Conservation (phyloP, 305 asterid species). For the Fraxinus platypoda region DNA sequence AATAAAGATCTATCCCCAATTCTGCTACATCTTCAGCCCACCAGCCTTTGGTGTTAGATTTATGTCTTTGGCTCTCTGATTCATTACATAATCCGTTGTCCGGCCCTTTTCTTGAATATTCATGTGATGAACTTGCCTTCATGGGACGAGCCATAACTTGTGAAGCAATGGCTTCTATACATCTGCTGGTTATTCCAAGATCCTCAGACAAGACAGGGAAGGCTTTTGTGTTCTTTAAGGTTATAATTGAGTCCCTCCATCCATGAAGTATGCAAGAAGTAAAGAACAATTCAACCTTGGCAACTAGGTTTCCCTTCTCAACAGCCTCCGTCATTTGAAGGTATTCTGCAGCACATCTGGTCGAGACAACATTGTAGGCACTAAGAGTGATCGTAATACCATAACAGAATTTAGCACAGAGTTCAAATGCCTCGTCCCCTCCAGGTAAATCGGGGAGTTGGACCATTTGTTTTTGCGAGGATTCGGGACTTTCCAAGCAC, state of each 20-base stretch:
- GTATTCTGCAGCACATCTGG: constrained; percentile 51
- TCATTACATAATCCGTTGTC: constrained; percentile 9
- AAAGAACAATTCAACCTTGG: constrained; percentile 51
- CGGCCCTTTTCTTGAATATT: constrained; percentile 17
- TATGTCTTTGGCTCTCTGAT: constrained; percentile 9
- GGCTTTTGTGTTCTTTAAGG: constrained; percentile 43
- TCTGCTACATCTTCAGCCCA: constrained; percentile 30
- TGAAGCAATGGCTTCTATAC: constrained; percentile 50
- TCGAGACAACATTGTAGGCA: constrained; percentile 49
- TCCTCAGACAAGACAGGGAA: constrained; percentile 41
- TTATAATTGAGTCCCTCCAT: constrained; percentile 51
- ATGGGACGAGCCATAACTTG: constrained; percentile 20
- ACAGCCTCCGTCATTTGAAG: constrained; percentile 52
- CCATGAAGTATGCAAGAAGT: constrained; percentile 52
- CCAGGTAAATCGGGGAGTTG: constrained; percentile 55
- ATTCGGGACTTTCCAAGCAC: constrained; percentile 32
- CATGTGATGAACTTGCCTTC: constrained; percentile 8
- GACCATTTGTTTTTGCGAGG: constrained; percentile 31
- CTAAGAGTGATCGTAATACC: constrained; percentile 56
- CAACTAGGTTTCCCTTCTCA: constrained; percentile 45
- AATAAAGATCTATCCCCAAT: constrained; percentile 22
- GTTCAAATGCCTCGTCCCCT: constrained; percentile 47
- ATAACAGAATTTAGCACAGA: constrained; percentile 61
- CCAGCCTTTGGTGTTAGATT: constrained; percentile 18
- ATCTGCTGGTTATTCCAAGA: constrained; percentile 36